Conservation (phyloP, 768 basidiomycete genomes). For the Phlebiopsis gigantea region DNA sequence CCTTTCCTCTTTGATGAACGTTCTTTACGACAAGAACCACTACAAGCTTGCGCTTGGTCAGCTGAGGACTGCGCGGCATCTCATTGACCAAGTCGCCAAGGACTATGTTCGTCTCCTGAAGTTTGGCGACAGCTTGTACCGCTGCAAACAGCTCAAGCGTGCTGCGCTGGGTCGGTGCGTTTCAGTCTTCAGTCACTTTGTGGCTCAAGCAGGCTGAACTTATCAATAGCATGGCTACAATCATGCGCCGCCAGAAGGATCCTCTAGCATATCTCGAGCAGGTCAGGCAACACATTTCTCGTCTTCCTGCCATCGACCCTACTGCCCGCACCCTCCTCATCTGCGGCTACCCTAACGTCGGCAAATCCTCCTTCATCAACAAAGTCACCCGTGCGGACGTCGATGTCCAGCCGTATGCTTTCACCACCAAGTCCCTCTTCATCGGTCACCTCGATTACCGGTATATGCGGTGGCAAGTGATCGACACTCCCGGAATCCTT, state of each 20-base stretch:
- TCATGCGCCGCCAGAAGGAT: conserved; percentile 98
- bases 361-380: conserved; percentile 99
- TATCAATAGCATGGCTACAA: conserved; percentile 82
- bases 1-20: conserved; percentile 92
- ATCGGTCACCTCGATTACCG: conserved; percentile 99
- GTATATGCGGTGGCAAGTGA: conserved; percentile 99
- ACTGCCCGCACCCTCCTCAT: conserved; percentile 96
- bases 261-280: conserved; percentile 98
- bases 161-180: conserved; percentile 94
- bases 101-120: conserved; percentile 96
- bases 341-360: conserved; percentile 99
- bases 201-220: no score
- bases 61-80: conserved; percentile 89
- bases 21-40: conserved; percentile 99
- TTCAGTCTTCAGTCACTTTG: background rate
- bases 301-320: conserved; percentile 96
- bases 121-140: conserved; percentile 95
- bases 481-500: conserved; percentile 97
- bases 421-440: conserved; percentile 98
- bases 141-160: conserved; percentile 97
- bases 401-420: conserved; percentile 98
- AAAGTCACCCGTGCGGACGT: conserved; percentile 99
- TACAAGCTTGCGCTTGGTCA: conserved; percentile 99
- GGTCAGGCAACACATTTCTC: conserved; percentile 97
- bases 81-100: conserved; percentile 95